A percentile compares a stretch with the other conserved stretches of the same genome.
Evolutionary conservation across 2,329 filamentous ascomycete genomes (phyloP).

Genomic region (Hypomyces perniciosus): DNA sequence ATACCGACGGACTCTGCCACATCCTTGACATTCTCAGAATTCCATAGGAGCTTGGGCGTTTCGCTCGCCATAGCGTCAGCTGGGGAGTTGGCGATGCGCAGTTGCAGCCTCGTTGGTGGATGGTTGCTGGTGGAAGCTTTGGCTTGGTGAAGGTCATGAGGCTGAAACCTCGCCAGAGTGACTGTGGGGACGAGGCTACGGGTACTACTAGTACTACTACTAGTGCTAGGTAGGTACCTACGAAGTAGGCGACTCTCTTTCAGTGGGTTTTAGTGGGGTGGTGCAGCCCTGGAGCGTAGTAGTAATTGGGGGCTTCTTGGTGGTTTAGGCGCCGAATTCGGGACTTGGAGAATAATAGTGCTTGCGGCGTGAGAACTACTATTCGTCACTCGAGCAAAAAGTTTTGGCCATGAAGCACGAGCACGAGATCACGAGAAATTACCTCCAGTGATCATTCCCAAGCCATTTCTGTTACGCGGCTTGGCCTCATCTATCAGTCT

Average conservation of each 20-base stretch:
- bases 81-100: neutral
- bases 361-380: neutral
- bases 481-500: neutral
- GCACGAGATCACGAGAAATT: too few relatives aligned
- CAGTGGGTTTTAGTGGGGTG: neutral
- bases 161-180: neutral
- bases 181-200: slow-evolving; percentile 4
- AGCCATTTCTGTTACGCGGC: neutral
- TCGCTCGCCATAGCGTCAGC: slow-evolving; percentile 30
- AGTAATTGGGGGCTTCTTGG: slow-evolving; percentile 1
- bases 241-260: neutral
- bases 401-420: neutral
- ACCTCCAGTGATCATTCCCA: too few relatives aligned
- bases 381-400: neutral
- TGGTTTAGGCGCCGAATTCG: neutral
- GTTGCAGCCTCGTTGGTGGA: neutral
- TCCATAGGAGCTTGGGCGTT: slow-evolving; percentile 69
- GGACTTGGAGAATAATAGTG: too few relatives aligned
- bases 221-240: neutral
- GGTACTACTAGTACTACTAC: neutral
- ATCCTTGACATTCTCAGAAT: slow-evolving; percentile 90
- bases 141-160: slow-evolving; percentile 1
- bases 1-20: slow-evolving; percentile 96
- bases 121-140: neutral
- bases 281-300: neutral